Evolutionary conservation across 441 rosid species (phyloP).

Genomic region (Theobroma grandiflorum): DNA sequence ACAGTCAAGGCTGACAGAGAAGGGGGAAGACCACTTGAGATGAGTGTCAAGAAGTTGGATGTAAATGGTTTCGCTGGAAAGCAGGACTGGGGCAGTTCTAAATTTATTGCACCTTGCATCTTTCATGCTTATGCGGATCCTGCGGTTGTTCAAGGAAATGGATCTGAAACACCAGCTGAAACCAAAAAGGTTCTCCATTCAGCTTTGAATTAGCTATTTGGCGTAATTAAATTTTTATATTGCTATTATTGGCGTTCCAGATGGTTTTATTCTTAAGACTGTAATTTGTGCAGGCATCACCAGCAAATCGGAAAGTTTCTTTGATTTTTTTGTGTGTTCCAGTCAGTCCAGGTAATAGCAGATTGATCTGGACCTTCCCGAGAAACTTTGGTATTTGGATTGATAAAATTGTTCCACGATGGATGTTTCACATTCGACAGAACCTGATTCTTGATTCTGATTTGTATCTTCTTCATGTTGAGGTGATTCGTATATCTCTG

Average conservation of each 20-base stretch:
- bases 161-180: conserved; percentile 44
- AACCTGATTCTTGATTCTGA: conserved; percentile 90
- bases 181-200: conserved; percentile 49
- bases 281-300: conserved; percentile 36
- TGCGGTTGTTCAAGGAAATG: conserved; percentile 45
- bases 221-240: not conserved
- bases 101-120: conserved; percentile 77
- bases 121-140: conserved; percentile 57
- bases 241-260: not conserved
- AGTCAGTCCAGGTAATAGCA: conserved; percentile 88
- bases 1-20: conserved; percentile 82
- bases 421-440: conserved; percentile 80
- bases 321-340: conserved; percentile 86
- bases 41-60: conserved; percentile 57
- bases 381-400: conserved; percentile 72
- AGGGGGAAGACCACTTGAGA: conserved; percentile 83
- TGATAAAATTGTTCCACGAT: conserved; percentile 80
- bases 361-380: conserved; percentile 86
- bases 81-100: conserved; percentile 64
- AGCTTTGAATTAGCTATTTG: not conserved
- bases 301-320: conserved; percentile 46
- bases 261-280: not conserved
- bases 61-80: conserved; percentile 59
- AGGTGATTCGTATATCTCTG: conserved; percentile 51
- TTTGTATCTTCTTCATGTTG: conserved; percentile 82